Evolutionary conservation across 1,284 basidiomycete species (phyloP).

Genomic region (Caloboletus inedulis): DNA sequence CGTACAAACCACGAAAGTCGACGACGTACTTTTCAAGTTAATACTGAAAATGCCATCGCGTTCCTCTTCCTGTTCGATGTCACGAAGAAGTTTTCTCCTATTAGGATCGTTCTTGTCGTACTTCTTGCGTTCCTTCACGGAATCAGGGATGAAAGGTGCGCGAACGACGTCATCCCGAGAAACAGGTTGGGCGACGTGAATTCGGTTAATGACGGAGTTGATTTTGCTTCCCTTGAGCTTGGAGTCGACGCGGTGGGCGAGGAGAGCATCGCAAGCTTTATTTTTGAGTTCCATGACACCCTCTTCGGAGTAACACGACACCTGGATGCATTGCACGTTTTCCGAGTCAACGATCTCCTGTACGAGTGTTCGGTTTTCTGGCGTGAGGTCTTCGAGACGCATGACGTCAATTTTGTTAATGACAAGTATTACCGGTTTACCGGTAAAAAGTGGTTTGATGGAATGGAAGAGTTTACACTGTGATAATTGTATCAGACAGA

Average conservation of each 20-base stretch:
- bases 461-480: slow-evolving; percentile 97
- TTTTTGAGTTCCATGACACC: slow-evolving; percentile 95
- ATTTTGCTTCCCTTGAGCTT: slow-evolving; percentile 94
- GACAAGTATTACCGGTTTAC: slow-evolving; percentile 89
- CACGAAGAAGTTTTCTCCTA: slow-evolving; percentile 67
- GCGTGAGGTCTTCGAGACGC: slow-evolving; percentile 75
- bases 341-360: slow-evolving; percentile 80
- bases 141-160: slow-evolving; percentile 83
- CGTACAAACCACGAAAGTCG: neutral
- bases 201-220: slow-evolving; percentile 86
- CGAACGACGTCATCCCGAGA: slow-evolving; percentile 83
- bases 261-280: slow-evolving; percentile 86
- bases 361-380: slow-evolving; percentile 74
- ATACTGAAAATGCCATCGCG: slow-evolving; percentile 89
- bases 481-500: neutral
- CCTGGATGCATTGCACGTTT: slow-evolving; percentile 72
- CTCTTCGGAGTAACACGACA: slow-evolving; percentile 92
- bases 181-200: slow-evolving; percentile 89
- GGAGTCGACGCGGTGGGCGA: slow-evolving; percentile 88
- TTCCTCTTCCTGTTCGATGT: slow-evolving; percentile 80
- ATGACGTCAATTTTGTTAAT: slow-evolving; percentile 96
- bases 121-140: slow-evolving; percentile 71
- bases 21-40: slow-evolving; percentile 74
- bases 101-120: slow-evolving; percentile 85
- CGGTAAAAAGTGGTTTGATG: slow-evolving; percentile 91